Evolutionary conservation across 768 basidiomycete species (phyloP).

Genomic region (Podaxis sp.): DNA sequence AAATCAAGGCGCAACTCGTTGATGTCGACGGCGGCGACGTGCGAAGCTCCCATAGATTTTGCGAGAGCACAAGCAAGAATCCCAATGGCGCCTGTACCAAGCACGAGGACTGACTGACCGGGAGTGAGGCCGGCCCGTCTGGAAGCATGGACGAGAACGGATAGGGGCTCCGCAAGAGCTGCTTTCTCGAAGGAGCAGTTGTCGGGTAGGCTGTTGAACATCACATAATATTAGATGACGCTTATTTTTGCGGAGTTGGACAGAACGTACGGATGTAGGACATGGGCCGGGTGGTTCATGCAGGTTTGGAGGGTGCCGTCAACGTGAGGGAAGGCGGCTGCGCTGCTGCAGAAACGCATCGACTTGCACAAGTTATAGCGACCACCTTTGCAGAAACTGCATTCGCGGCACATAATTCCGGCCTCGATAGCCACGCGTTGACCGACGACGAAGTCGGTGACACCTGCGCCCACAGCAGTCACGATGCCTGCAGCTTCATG

Average conservation of each 20-base stretch:
- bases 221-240: slow-evolving; percentile 8
- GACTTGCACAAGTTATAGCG: slow-evolving; percentile 92
- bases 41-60: slow-evolving; percentile 65
- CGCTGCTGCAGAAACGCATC: slow-evolving; percentile 88
- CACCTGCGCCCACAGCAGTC: slow-evolving; percentile 77
- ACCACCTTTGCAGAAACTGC: slow-evolving; percentile 67
- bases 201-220: slow-evolving; percentile 63
- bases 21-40: slow-evolving; percentile 82
- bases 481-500: slow-evolving; percentile 92
- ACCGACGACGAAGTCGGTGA: slow-evolving; percentile 63
- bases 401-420: slow-evolving; percentile 83
- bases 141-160: slow-evolving; percentile 75
- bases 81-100: slow-evolving; percentile 93
- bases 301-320: slow-evolving; percentile 88
- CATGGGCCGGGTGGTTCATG: slow-evolving; percentile 87
- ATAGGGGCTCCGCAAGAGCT: slow-evolving; percentile 91
- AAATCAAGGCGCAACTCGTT: slow-evolving; percentile 81
- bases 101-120: slow-evolving; percentile 79
- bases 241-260: slow-evolving; percentile 9
- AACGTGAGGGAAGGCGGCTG: slow-evolving; percentile 89
- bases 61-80: slow-evolving; percentile 85
- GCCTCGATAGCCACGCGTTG: slow-evolving; percentile 94
- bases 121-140: slow-evolving; percentile 42
- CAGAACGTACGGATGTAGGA: slow-evolving; percentile 79
- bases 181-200: slow-evolving; percentile 75